These are phyloP conservation scores for Tetrahymena thermophila DNA, from an alignment of 73 alveolate species.

Conservation along the genomic window DNA sequence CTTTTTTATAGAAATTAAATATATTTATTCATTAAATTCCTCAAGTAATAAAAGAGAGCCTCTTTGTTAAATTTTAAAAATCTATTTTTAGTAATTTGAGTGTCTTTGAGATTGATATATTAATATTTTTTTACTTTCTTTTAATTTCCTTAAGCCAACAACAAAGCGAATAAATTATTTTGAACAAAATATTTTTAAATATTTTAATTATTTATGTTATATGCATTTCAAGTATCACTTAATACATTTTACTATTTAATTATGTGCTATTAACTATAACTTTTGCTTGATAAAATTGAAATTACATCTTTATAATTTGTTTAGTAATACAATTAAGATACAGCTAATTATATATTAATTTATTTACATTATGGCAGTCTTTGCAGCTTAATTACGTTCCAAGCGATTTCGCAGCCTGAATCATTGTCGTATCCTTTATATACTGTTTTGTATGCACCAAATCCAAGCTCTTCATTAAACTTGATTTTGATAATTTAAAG, in stretches of 20 bases:
- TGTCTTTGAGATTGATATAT: not conserved
- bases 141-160: too few relatives aligned
- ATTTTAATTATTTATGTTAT: too few relatives aligned
- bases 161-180: too few relatives aligned
- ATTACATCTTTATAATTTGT: not conserved
- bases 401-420: conserved; percentile 65
- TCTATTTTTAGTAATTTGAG: not conserved
- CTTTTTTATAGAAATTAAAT: too few relatives aligned
- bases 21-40: not conserved
- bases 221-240: not conserved
- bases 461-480: conserved; percentile 48
- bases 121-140: not conserved
- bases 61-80: not conserved
- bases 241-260: too few relatives aligned
- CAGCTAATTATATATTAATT: not conserved
- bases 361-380: conserved; percentile 28
- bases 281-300: not conserved
- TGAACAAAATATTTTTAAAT: too few relatives aligned
- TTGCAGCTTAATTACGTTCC: conserved; percentile 56
- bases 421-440: conserved; percentile 66
- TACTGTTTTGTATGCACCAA: conserved; percentile 48
- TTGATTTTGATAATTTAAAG: not conserved
- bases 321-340: not conserved
- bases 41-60: not conserved
- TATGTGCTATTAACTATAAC: not conserved